Conservation (phyloP, 2,329 filamentous ascomycete species). For the Nannizziopsis barbatae region DNA sequence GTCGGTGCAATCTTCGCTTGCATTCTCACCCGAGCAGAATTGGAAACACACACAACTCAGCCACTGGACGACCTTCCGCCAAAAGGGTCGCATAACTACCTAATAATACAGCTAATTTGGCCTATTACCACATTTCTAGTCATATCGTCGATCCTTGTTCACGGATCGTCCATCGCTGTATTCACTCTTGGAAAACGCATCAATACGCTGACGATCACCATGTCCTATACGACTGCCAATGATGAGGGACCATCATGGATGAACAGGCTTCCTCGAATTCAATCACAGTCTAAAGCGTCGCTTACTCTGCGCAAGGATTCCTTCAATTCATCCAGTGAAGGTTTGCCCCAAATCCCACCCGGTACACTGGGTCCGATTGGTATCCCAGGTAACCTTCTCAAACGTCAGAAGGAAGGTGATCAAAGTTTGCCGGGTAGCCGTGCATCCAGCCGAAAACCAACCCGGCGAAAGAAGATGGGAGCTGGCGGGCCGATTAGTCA, state of each 20-base stretch:
- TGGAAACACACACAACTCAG: conserved; percentile 65
- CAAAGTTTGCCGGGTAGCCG: conserved; percentile 47
- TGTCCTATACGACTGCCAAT: conserved; percentile 86
- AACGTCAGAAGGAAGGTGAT: conserved; percentile 68
- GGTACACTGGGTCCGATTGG: conserved; percentile 62
- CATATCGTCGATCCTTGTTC: conserved; percentile 84
- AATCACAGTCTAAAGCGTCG: conserved; percentile 69
- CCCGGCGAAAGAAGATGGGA: conserved; percentile 54
- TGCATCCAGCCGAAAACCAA: conserved; percentile 38
- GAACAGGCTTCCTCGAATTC: conserved; percentile 72
- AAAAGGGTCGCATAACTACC: conserved; percentile 49
- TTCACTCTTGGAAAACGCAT: conserved; percentile 97
- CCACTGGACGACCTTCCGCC: conserved; percentile 53
- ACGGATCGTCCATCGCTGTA: conserved; percentile 95
- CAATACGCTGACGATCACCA: conserved; percentile 87
- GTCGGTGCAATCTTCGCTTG: conserved; percentile 94
- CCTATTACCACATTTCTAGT: conserved; percentile 91
- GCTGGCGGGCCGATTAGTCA: conserved; percentile 80
- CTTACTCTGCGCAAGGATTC: conserved; percentile 64
- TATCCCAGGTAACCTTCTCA: conserved; percentile 63
- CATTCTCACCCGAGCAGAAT: conserved; percentile 82
- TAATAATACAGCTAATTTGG: conserved; percentile 80
- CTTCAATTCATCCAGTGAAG: conserved; percentile 47
- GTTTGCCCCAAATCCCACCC: conserved; percentile 50
- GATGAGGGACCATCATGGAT: conserved; percentile 91